Percentiles rank a stretch among this genome's conserved stretches.
phyloP scores from a whole-genome alignment of 1,284 basidiomycete species.

The Cryptococcus sp. region DNA sequence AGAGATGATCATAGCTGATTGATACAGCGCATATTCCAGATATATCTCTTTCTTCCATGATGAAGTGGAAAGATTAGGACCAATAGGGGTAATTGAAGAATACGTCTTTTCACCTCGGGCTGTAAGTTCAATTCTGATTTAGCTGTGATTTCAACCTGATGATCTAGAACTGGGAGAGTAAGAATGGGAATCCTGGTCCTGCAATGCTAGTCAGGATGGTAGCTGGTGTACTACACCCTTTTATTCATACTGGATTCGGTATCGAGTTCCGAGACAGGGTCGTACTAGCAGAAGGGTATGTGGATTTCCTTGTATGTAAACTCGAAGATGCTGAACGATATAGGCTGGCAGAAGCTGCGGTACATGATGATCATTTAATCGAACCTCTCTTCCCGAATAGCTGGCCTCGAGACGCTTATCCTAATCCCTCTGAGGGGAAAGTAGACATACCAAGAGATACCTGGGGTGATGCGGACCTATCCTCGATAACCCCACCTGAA shows the following conservation, averaged over 20 bases:
- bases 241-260: constrained; percentile 64
- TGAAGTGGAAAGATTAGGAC: constrained; percentile 52
- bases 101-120: constrained; percentile 55
- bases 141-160: not conserved
- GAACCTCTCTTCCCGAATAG: constrained; percentile 11
- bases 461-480: not conserved
- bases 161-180: constrained; percentile 11
- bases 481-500: not conserved
- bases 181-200: constrained; percentile 52
- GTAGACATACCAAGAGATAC: not conserved
- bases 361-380: constrained; percentile 40
- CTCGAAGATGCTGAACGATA: not conserved
- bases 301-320: not conserved
- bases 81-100: constrained; percentile 51
- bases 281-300: constrained; percentile 56
- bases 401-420: constrained; percentile 16
- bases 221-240: constrained; percentile 54
- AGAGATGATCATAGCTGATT: not conserved
- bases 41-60: constrained; percentile 59
- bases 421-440: not conserved
- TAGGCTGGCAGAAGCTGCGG: constrained; percentile 56
- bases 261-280: constrained; percentile 58
- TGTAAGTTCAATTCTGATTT: constrained; percentile 7
- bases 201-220: constrained; percentile 58
- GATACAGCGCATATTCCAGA: constrained; percentile 52